Conservation (phyloP, 495 filamentous ascomycete genomes). For the Lasiosphaeria miniovina region DNA sequence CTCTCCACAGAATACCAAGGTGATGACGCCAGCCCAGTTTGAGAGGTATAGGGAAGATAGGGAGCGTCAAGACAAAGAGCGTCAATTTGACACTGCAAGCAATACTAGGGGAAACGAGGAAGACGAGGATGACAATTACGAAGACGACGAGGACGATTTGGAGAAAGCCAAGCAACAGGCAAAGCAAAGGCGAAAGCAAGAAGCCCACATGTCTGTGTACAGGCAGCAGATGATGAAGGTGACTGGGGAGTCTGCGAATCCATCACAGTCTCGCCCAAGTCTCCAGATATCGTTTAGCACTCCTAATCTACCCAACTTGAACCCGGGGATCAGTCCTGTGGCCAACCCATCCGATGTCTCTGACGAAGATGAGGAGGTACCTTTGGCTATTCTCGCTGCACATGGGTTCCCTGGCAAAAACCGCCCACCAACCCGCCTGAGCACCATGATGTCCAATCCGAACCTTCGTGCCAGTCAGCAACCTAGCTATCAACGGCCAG, state of each 20-base stretch:
- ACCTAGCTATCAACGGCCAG: constrained; percentile 36
- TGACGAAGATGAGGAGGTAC: constrained; percentile 84
- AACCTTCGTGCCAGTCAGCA: constrained; percentile 52
- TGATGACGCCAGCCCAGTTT: constrained; percentile 88
- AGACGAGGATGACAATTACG: constrained; percentile 56
- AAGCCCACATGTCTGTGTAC: constrained; percentile 86
- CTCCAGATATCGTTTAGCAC: constrained; percentile 53
- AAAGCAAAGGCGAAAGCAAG: constrained; percentile 80
- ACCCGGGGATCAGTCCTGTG: constrained; percentile 17
- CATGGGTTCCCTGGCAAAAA: constrained; percentile 89
- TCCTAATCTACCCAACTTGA: constrained; percentile 44
- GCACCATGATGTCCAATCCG: constrained; percentile 61
- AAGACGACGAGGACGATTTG: constrained; percentile 81
- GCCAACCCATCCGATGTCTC: constrained; percentile 46
- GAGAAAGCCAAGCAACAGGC: constrained; percentile 71
- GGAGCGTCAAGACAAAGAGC: constrained; percentile 72
- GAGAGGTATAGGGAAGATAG: constrained; percentile 79
- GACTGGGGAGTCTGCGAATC: constrained; percentile 65
- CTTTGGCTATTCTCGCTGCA: constrained; percentile 81
- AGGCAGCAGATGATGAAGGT: constrained; percentile 97
- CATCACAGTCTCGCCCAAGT: constrained; percentile 38
- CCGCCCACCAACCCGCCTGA: constrained; percentile 70
- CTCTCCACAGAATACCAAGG: constrained; percentile 55
- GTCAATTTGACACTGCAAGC: constrained; percentile 35
- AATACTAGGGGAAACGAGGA: constrained; percentile 49